Base-by-base conservation (phyloP, 768 basidiomycete genomes). In the Pisolithus marmoratus region DNA sequence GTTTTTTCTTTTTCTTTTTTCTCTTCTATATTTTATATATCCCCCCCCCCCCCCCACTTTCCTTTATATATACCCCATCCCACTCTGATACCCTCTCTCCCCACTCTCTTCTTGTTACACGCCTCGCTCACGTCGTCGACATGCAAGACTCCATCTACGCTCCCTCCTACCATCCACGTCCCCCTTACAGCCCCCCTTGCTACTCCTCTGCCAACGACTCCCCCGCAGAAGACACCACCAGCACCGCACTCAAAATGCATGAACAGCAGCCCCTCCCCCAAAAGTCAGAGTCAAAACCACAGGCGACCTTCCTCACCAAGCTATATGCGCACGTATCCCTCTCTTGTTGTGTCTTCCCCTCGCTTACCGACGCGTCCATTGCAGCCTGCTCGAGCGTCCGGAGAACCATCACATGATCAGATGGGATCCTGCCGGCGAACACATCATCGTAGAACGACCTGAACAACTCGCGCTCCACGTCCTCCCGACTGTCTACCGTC, bases 321-420 rank as follows among this genome's bases (percentile, higher is more conserved):
- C 81, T 96, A 46, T 96, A 94, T 81, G 87, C 87, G 92, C 92
- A 64, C 63, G 88, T 84, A 29, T 8, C 31, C n/a, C 47, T 40
- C 27, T 49, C 27, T n/a, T 38, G 34, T 37, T 46, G 38, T 48
- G 46, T 19, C 20, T 15, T 24, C 41, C 17, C 60, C 47, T 60
- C 58, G 49, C 58, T 23, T 44, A 15, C 58, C 50, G 31, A 56
- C 57, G 57, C 60, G 59, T n/a, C n/a, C 55, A 8, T 24, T 56
- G 49, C 62, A 93, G 90, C 48, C 84, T 93, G 46, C 83, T 93
- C 65, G 91, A 93, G 68, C 85, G 90, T 45, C 82, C 87, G 52
- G 92, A 94, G 71, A 94, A 94, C 70, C 89, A 94, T 60, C 89
- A 93, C 68, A 94, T 95, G 88, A 94, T 96, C 67, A 87, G 93